Evolutionary conservation across 2,329 filamentous ascomycete species (phyloP), one percentile per base, ranked within the genome.

Genomic region (Fusarium xyrophilum): DNA sequence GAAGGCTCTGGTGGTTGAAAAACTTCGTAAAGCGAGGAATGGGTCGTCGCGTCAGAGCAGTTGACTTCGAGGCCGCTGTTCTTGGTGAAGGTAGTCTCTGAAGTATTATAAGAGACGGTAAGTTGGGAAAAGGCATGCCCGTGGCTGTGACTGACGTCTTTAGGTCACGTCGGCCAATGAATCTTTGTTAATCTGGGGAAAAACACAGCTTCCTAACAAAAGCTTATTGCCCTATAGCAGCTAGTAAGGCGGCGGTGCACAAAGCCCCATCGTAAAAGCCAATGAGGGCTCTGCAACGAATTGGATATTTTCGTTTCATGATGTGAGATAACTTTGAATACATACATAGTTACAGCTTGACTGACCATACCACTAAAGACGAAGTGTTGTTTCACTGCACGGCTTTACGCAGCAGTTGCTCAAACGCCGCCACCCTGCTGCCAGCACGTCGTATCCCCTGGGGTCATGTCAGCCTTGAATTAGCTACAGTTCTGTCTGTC

Each of bases 21-120:
- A 73, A 52, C 51, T 67, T 74, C 55, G 68, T 56, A 63, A 71
- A 68, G 59, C 65, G 68, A 65, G 71, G 64, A 35, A 72, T 40
- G 55, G 63, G 60, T 59, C 68, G 73, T 56, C 65, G 73, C 39
- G 67, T 59, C 52, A 67, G 56, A 28, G 64, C 46, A 9, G 67
- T 69, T 38, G 67, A 65, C 56, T 73, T 72, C 56, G 77, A 70
- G 63, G 75, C 68, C 71, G 71, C 69, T 46, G 64, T 65, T 75
- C 78, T 77, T 63, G 74, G 48, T 21, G 73, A 76, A 69, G 77
- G 74, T 63, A 79, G 70, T 74, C 78, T 79, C 73, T 73, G 74
- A 64, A 77, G 70, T 72, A 77, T 72, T 72, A 77, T 72, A 63
- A 78, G 72, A 74, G 74, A 75, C 69, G 75, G 72, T 66, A 74